Evolutionary conservation across 495 filamentous ascomycete species (phyloP).

Genomic region (Halenospora varia): DNA sequence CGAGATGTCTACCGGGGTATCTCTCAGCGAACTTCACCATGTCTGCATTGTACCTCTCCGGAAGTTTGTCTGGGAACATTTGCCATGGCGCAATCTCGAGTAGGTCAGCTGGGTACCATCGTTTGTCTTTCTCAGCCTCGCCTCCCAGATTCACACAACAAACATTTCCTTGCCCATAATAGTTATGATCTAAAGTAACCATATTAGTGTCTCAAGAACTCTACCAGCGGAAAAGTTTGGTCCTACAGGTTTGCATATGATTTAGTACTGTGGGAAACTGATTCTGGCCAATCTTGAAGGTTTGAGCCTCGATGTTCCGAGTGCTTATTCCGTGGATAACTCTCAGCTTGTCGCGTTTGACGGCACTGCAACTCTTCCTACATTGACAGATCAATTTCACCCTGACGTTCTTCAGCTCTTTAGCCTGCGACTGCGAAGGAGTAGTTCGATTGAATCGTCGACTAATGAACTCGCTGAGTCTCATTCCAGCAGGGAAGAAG

Average conservation of each 20-base stretch:
- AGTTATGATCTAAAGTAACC: background rate
- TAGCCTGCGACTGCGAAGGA: background rate
- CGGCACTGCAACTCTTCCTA: background rate
- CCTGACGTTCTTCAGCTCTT: background rate
- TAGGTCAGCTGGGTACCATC: background rate
- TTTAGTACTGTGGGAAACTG: background rate
- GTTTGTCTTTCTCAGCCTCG: background rate
- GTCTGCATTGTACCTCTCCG: background rate
- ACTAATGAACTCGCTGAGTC: background rate
- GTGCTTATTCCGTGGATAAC: background rate
- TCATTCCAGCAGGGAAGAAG: background rate
- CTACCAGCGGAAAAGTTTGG: too few relatives aligned
- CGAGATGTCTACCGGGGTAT: background rate
- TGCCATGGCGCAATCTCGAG: background rate
- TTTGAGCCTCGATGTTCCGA: background rate
- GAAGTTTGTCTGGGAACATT: background rate
- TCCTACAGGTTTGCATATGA: background rate
- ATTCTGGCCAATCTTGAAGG: background rate
- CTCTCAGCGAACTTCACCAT: background rate
- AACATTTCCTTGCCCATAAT: background rate
- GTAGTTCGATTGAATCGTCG: too few relatives aligned
- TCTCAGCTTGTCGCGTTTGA: background rate
- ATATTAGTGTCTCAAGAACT: too few relatives aligned
- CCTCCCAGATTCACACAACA: background rate
- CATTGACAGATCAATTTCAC: background rate